Evolutionary conservation across 2,329 filamentous ascomycete genomes (phyloP), one percentile per base, ranked within the genome.

Genomic region (Hymenoscyphus albidus): DNA sequence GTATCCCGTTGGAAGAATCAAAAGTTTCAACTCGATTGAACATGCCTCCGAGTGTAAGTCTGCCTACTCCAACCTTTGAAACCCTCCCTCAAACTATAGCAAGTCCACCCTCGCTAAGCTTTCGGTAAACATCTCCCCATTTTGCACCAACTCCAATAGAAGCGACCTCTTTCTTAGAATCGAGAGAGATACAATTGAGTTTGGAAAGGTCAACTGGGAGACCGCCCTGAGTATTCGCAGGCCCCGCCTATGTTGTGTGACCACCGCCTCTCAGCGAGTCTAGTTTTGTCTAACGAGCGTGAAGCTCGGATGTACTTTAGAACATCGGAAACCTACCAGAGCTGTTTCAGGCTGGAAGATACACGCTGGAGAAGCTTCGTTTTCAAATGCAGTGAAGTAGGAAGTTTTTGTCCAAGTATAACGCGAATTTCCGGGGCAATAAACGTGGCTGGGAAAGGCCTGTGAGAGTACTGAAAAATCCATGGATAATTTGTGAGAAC

Each of bases 161-260:
- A 10, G 72, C 75, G 3, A 69, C 69, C 0, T 65, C 70, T 12
- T 72, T 71, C 27, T 74, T 70, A 0, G 67, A 60, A 14, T 71
- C 68, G 18, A 67, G 57, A 1, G 77, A 64, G 22, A 72, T 62
- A n/a, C 59, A 14, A 27, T 63, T 67, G 13, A 70, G 31, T 4
- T 62, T 61, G 38, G 73, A 76, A 6, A 82, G 77, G 5, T 81
- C 81, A 66, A 86, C 78, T 7, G 82, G 69, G 1, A 82, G 76
- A 0, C 82, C 82, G 1, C 76, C 79, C 13, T 78, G 73, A 58
- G 82, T 80, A 66, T 79, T 85, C 1, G 83, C n/a, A 10, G 38
- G 16, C n/a, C 58, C 58, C 9, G 35, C 58, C 38, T 14, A 60
- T 10, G 58, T 16, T 18, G 58, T 48, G 27, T 60, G 58, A 5